Percentiles rank a stretch among this genome's conserved stretches.
These are phyloP conservation scores for Nyctanthes arbortristis DNA, from an alignment of 257 asterid species.

Conservation along the genomic window DNA sequence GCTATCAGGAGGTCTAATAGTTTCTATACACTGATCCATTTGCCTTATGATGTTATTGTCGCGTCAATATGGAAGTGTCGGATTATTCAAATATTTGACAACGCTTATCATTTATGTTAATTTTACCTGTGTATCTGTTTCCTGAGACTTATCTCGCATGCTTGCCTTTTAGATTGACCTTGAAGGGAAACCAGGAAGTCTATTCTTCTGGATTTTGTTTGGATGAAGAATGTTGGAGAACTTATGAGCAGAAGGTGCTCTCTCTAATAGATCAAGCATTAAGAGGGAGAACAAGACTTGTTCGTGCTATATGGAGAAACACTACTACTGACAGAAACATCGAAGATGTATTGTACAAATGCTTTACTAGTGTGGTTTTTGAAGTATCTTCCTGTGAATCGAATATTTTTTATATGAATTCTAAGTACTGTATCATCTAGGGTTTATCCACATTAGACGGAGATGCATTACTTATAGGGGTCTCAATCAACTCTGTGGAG, in stretches of 20 bases:
- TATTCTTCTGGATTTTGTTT: constrained; percentile 72
- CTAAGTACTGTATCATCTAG: constrained; percentile 35
- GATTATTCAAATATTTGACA: neutral
- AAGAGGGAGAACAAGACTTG: constrained; percentile 71
- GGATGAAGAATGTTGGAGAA: constrained; percentile 96
- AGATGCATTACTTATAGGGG: constrained; percentile 74
- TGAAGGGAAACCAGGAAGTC: constrained; percentile 58
- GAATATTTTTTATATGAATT: constrained; percentile 21
- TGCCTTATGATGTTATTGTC: neutral
- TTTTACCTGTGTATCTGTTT: constrained; percentile 12
- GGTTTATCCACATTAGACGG: constrained; percentile 67
- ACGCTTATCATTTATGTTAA: neutral
- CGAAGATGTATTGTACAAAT: constrained; percentile 63
- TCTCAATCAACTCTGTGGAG: constrained; percentile 62
- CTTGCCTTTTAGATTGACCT: constrained; percentile 62
- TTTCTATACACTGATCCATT: neutral
- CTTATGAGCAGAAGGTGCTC: constrained; percentile 77
- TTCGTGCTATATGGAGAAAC: constrained; percentile 90
- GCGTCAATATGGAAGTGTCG: neutral
- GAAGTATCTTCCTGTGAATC: constrained; percentile 9
- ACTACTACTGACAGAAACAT: constrained; percentile 47
- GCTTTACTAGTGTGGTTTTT: constrained; percentile 15
- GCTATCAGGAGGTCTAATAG: neutral
- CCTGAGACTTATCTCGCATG: constrained; percentile 30
- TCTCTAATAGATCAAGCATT: constrained; percentile 69